Conservation (phyloP, 176 grass and related monocot genomes). For the Aechmea fasciata region DNA sequence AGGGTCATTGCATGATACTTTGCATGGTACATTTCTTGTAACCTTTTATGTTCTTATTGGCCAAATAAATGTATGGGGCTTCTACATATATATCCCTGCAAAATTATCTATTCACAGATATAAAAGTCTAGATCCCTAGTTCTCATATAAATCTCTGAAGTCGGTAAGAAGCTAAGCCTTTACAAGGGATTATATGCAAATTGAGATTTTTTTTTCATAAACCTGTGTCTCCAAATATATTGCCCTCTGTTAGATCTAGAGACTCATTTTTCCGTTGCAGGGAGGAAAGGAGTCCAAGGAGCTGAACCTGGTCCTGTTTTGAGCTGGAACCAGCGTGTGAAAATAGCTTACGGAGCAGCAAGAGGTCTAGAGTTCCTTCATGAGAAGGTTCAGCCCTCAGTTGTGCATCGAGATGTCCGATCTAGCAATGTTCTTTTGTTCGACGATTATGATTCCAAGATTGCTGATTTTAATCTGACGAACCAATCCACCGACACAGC, state of each 20-base stretch:
- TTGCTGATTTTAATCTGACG: conserved; percentile 88
- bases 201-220: neutral
- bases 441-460: conserved; percentile 57
- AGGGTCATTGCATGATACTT: conserved; percentile 76
- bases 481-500: conserved; percentile 88
- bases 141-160: too few relatives aligned
- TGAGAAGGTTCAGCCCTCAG: conserved; percentile 61
- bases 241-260: neutral
- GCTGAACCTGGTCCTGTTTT: conserved; percentile 59
- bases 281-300: conserved; percentile 85
- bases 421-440: conserved; percentile 96
- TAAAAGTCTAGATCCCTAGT: too few relatives aligned
- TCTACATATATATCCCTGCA: neutral
- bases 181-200: neutral
- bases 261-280: conserved; percentile 18
- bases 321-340: conserved; percentile 59
- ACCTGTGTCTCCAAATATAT: neutral
- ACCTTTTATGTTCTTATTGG: neutral
- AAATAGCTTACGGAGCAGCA: conserved; percentile 66
- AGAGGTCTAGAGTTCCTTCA: conserved; percentile 77
- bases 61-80: too few relatives aligned
- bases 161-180: neutral
- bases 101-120: too few relatives aligned
- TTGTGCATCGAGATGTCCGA: conserved; percentile 82
- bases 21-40: conserved; percentile 42